These are phyloP conservation scores for Gracilaria caudata DNA, from an alignment of 23 red algal genomes.

Conservation along the genomic window DNA sequence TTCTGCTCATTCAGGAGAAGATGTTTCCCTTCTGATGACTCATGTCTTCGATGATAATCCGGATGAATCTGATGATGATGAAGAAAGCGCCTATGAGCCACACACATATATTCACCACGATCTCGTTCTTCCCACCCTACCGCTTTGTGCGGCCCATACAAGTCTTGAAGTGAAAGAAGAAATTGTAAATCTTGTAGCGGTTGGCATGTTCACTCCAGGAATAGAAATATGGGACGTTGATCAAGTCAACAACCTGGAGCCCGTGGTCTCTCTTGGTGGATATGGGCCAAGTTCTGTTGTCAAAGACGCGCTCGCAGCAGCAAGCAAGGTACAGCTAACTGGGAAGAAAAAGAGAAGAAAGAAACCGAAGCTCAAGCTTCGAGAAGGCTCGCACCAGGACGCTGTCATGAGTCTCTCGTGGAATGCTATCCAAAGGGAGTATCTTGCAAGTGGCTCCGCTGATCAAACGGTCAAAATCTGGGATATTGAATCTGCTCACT, in stretches of 20 bases:
- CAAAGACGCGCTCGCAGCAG: conserved; percentile 11
- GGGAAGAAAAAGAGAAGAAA: conserved; percentile 44
- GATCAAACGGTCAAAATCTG: conserved; percentile 83
- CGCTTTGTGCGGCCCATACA: conserved; percentile 83
- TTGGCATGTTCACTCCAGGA: conserved; percentile 87
- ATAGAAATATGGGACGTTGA: conserved; percentile 96
- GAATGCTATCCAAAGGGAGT: conserved; percentile 70
- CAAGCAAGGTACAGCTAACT: conserved; percentile 6
- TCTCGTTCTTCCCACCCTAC: conserved; percentile 83
- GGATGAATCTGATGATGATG: conserved; percentile 50
- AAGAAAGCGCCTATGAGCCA: conserved; percentile 50
- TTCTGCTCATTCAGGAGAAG: conserved; percentile 65
- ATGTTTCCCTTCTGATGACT: conserved; percentile 68
- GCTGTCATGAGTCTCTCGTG: conserved; percentile 86
- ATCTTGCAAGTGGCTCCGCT: conserved; percentile 90
- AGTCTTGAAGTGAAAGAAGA: conserved; percentile 14
- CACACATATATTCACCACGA: conserved; percentile 98
- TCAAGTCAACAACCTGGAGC: conserved; percentile 80
- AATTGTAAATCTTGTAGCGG: conserved; percentile 67
- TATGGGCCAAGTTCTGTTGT: conserved; percentile 23
- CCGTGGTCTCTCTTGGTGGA: conserved; percentile 79
- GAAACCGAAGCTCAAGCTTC: conserved; percentile 47
- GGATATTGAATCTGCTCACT: conserved; percentile 85
- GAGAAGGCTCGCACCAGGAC: conserved; percentile 57
- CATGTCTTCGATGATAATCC: conserved; percentile 72